Conservation (phyloP, 179 eudicot genomes). For the Beta corolliflora region DNA sequence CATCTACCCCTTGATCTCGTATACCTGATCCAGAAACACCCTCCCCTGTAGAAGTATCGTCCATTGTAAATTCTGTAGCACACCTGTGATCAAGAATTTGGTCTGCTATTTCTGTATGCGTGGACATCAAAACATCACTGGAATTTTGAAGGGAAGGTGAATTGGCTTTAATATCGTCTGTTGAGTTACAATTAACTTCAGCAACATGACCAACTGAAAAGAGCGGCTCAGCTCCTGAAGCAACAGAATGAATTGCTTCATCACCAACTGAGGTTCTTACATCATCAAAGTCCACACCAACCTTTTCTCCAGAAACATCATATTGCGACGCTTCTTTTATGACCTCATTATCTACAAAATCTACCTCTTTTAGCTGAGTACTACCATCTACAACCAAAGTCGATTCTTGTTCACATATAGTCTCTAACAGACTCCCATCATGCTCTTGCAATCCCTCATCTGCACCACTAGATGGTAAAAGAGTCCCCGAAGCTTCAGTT, state of each 20-base stretch:
- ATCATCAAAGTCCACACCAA: slow-evolving; percentile 34
- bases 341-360: slow-evolving; percentile 24
- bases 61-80: slow-evolving; percentile 27
- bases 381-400: slow-evolving; percentile 21
- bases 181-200: slow-evolving; percentile 30
- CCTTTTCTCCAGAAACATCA: slow-evolving; percentile 26
- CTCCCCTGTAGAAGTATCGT: slow-evolving; percentile 36
- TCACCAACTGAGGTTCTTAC: slow-evolving; percentile 29
- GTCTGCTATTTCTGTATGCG: slow-evolving; percentile 28
- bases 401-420: slow-evolving; percentile 28
- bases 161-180: slow-evolving; percentile 29
- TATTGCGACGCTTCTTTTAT: slow-evolving; percentile 29
- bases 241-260: slow-evolving; percentile 32
- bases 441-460: slow-evolving; percentile 26
- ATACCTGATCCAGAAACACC: slow-evolving; percentile 28
- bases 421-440: slow-evolving; percentile 20
- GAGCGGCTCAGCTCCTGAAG: slow-evolving; percentile 29
- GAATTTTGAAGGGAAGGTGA: slow-evolving; percentile 25
- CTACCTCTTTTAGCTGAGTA: slow-evolving; percentile 30
- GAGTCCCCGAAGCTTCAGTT: slow-evolving; percentile 29
- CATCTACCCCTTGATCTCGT: slow-evolving; percentile 26
- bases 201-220: slow-evolving; percentile 28
- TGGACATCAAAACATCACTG: slow-evolving; percentile 22
- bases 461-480: slow-evolving; percentile 29
- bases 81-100: slow-evolving; percentile 33